Conservation (phyloP, 2,329 filamentous ascomycete species). For the Calycina marina region DNA sequence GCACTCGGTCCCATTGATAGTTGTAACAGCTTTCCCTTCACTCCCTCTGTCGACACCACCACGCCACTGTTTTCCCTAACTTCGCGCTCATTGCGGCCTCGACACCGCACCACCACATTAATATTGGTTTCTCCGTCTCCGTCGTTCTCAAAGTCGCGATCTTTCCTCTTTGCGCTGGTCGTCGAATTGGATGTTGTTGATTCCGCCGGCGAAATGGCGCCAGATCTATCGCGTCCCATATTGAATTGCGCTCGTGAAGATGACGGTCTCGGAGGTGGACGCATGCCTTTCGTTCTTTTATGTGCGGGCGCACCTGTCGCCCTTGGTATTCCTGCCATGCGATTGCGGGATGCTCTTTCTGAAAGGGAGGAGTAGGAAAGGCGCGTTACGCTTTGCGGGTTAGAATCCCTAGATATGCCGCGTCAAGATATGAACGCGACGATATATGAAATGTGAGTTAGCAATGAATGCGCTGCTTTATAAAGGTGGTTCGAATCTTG, state of each 20-base stretch:
- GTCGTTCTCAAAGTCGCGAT: constrained; percentile 65
- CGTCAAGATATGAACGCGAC: background rate
- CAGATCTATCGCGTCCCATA: constrained; percentile 15
- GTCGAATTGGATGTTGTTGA: constrained; percentile 46
- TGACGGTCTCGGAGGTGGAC: constrained; percentile 35
- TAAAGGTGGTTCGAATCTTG: no score
- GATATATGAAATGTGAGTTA: background rate
- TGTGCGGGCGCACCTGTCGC: constrained; percentile 29
- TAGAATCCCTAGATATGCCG: background rate
- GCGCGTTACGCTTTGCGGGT: no score
- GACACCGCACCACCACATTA: constrained; percentile 88
- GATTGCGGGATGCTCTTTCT: constrained; percentile 5
- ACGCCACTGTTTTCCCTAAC: constrained; percentile 90
- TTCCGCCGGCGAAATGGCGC: constrained; percentile 47
- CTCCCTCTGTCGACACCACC: constrained; percentile 76
- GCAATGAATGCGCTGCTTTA: background rate
- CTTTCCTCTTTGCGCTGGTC: constrained; percentile 65
- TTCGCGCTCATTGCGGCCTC: constrained; percentile 84
- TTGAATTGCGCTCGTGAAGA: constrained; percentile 29
- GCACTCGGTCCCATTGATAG: constrained; percentile 87
- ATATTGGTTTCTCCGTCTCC: constrained; percentile 83
- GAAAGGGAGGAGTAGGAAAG: no score
- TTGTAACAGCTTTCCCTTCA: constrained; percentile 71
- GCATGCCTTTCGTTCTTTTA: constrained; percentile 32
- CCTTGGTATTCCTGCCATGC: constrained; percentile 40